Evolutionary conservation across 352 stramenopile genomes (phyloP).

Genomic region (Plasmopara viticola): DNA sequence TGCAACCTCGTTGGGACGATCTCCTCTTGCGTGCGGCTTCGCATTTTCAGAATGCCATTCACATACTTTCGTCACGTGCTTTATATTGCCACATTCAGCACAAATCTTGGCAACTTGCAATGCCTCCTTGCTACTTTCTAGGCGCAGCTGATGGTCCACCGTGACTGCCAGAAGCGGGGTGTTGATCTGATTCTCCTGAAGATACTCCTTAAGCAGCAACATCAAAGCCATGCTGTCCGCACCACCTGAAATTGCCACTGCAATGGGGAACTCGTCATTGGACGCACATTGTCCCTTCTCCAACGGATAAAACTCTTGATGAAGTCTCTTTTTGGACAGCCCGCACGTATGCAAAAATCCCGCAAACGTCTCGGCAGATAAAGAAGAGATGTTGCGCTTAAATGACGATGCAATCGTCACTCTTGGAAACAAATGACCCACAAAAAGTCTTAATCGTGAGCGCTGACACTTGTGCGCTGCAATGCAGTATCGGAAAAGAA

Average conservation of each 20-base stretch:
- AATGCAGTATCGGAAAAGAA: too few relatives aligned
- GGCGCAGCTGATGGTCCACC: slow-evolving; percentile 66
- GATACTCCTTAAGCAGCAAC: slow-evolving; percentile 62
- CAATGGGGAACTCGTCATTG: slow-evolving; percentile 42
- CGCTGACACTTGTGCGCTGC: too few relatives aligned
- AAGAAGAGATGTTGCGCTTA: not conserved
- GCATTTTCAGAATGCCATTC: slow-evolving; percentile 33
- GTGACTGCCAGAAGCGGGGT: slow-evolving; percentile 74
- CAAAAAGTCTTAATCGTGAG: slow-evolving; percentile 1
- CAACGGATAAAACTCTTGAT: slow-evolving; percentile 30
- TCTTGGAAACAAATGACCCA: slow-evolving; percentile 2
- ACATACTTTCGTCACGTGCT: slow-evolving; percentile 45
- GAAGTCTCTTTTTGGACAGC: slow-evolving; percentile 35
- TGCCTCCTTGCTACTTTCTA: slow-evolving; percentile 60
- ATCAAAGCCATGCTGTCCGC: slow-evolving; percentile 79
- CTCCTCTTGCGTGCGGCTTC: slow-evolving; percentile 4
- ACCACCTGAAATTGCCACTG: slow-evolving; percentile 68
- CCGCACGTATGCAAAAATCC: slow-evolving; percentile 33
- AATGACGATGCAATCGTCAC: not conserved
- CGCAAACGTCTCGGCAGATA: slow-evolving; percentile 32
- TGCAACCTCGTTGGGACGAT: not conserved
- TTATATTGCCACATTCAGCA: slow-evolving; percentile 32
- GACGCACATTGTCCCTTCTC: slow-evolving; percentile 13
- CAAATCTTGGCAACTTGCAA: slow-evolving; percentile 42
- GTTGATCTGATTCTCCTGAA: slow-evolving; percentile 36